Evolutionary conservation across 2,329 filamentous ascomycete species (phyloP).

Genomic region (Nemania diffusa): DNA sequence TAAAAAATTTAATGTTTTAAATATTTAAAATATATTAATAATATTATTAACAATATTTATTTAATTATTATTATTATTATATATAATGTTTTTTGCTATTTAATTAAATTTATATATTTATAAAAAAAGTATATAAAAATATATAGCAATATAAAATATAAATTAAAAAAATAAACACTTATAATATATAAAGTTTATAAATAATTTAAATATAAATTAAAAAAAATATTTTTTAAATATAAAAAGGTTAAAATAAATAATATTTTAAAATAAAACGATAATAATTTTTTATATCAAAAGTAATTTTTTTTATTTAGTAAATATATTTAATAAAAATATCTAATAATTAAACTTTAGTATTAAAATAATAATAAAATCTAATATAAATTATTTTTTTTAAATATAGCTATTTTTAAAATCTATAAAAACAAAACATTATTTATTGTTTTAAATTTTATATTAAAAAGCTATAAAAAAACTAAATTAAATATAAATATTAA

Average conservation of each 20-base stretch:
- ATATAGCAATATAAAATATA: neutral
- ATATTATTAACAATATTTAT: neutral
- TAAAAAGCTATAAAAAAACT: neutral
- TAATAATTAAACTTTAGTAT: neutral
- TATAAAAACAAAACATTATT: neutral
- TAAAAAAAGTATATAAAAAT: neutral
- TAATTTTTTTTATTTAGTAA: neutral
- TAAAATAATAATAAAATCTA: neutral
- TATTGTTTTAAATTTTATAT: neutral
- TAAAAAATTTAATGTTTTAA: neutral
- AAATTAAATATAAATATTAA: neutral
- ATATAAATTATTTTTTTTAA: neutral
- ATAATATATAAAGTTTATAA: conserved; percentile 1
- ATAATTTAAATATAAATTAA: neutral
- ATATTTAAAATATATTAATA: neutral
- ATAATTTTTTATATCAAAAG: neutral
- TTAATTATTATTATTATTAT: neutral
- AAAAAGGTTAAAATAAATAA: neutral
- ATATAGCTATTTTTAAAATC: neutral
- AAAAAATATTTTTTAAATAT: conserved; percentile 2
- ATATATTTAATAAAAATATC: neutral
- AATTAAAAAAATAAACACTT: too few species aligned
- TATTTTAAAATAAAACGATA: conserved; percentile 1
- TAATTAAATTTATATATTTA: neutral
- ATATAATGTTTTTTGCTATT: neutral